Conservation (phyloP, 371 early-diverging fungal genomes). For the Actinomucor elegans region DNA sequence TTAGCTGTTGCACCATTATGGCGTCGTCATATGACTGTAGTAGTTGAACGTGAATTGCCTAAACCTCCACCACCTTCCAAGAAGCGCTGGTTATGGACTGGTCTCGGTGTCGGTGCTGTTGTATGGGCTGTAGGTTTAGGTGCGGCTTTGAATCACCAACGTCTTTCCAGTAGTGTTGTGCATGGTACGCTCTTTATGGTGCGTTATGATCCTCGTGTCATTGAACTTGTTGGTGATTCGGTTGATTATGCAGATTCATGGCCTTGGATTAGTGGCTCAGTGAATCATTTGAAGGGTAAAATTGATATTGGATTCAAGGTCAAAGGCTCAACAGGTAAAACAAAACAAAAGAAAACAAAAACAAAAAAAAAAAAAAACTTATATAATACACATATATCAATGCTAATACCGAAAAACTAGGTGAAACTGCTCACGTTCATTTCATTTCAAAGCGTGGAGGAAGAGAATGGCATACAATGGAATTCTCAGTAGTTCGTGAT, state of each 20-base stretch:
- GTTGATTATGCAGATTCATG: constrained; percentile 61
- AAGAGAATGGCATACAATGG: constrained; percentile 35
- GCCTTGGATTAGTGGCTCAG: constrained; percentile 71
- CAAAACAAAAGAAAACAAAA: too few species aligned
- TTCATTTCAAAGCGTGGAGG: constrained; percentile 42
- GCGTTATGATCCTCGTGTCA: constrained; percentile 57
- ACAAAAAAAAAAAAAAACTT: not conserved
- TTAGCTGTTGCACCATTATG: too few species aligned
- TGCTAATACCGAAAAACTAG: constrained; percentile 13
- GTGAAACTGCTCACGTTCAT: constrained; percentile 43
- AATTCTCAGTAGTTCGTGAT: constrained; percentile 39
- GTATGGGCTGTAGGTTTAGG: constrained; percentile 64
- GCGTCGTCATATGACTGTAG: constrained; percentile 25
- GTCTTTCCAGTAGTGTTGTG: constrained; percentile 63
- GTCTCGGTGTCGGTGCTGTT: constrained; percentile 53
- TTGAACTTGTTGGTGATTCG: constrained; percentile 55
- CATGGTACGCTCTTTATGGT: constrained; percentile 65
- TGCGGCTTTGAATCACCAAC: constrained; percentile 64
- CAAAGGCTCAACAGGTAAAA: constrained; percentile 53
- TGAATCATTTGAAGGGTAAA: constrained; percentile 69
- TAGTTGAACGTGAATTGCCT: constrained; percentile 44
- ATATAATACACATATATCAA: not conserved
- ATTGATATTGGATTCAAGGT: constrained; percentile 62
- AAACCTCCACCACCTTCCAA: constrained; percentile 32
- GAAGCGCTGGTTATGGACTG: constrained; percentile 43